These are phyloP conservation scores for Draba incana DNA, from an alignment of 345 rosid species.

Conservation along the genomic window DNA sequence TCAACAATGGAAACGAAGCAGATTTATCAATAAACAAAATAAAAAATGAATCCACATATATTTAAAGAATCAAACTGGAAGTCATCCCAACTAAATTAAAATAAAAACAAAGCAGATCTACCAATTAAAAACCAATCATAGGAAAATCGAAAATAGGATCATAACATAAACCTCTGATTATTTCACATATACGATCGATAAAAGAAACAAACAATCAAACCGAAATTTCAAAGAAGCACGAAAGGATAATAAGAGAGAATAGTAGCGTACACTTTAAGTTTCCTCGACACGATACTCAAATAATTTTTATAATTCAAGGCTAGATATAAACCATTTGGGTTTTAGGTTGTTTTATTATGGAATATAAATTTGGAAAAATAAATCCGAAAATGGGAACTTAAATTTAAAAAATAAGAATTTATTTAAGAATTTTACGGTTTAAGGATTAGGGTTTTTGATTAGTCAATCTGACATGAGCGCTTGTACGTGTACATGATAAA, in stretches of 20 bases:
- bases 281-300: not conserved
- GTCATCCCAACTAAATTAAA: not conserved
- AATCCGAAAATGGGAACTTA: too few relatives aligned
- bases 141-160: not conserved
- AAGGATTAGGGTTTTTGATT: too few relatives aligned
- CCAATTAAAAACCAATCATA: slow-evolving; percentile 2
- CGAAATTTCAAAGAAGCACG: not conserved
- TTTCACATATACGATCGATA: not conserved
- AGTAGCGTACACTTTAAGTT: not conserved
- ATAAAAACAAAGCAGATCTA: slow-evolving; percentile 6
- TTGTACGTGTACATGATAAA: too few relatives aligned
- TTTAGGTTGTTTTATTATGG: too few relatives aligned
- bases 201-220: not conserved
- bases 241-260: not conserved
- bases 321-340: too few relatives aligned
- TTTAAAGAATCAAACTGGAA: too few relatives aligned
- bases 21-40: not conserved
- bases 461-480: too few relatives aligned
- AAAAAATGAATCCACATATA: too few relatives aligned
- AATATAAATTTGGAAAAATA: too few relatives aligned
- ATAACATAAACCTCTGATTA: not conserved
- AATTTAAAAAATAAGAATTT: too few relatives aligned
- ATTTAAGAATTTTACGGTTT: too few relatives aligned
- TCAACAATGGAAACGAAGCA: not conserved
- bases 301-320: not conserved